Evolutionary conservation across 352 stramenopile species (phyloP).

Genomic region (Thalassiosira exigua): DNA sequence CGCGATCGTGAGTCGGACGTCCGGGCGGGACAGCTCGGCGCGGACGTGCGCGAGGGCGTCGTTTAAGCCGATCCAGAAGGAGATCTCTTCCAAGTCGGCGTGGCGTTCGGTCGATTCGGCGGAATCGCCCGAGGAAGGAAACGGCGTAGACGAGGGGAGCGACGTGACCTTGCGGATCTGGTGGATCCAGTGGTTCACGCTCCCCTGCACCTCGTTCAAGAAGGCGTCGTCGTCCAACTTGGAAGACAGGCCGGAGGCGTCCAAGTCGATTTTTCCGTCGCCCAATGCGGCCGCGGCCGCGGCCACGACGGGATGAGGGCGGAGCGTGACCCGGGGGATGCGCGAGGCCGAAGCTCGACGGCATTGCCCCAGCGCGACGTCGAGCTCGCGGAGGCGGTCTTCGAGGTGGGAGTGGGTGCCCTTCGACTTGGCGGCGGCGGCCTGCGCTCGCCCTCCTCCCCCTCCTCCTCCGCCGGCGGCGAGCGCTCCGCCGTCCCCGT

Average conservation of each 20-base stretch:
- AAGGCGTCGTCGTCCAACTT: slow-evolving; percentile 74
- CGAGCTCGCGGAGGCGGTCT: slow-evolving; percentile 78
- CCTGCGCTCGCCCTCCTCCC: not conserved
- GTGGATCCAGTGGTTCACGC: slow-evolving; percentile 77
- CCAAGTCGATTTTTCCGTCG: slow-evolving; percentile 65
- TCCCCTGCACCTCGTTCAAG: slow-evolving; percentile 80
- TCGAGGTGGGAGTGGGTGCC: slow-evolving; percentile 57
- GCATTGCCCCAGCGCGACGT: slow-evolving; percentile 74
- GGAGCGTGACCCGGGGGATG: slow-evolving; percentile 70
- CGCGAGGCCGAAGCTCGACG: slow-evolving; percentile 51
- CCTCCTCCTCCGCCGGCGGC: not conserved
- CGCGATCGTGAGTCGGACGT: slow-evolving; percentile 66
- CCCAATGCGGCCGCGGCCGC: slow-evolving; percentile 30
- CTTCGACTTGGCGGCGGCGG: slow-evolving; percentile 22
- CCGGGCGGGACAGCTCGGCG: slow-evolving; percentile 63
- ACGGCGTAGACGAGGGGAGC: slow-evolving; percentile 63
- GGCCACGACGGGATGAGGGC: slow-evolving; percentile 52
- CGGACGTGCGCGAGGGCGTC: slow-evolving; percentile 66
- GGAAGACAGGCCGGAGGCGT: slow-evolving; percentile 55
- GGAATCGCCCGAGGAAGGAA: slow-evolving; percentile 67
- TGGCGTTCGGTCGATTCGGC: slow-evolving; percentile 55
- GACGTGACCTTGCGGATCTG: slow-evolving; percentile 83
- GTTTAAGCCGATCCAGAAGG: slow-evolving; percentile 76
- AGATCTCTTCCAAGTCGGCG: slow-evolving; percentile 81
- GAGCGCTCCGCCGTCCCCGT: slow-evolving; percentile 1